These are phyloP conservation scores for Naganishia randhawae DNA, from an alignment of 768 basidiomycete genomes.

Conservation along the genomic window DNA sequence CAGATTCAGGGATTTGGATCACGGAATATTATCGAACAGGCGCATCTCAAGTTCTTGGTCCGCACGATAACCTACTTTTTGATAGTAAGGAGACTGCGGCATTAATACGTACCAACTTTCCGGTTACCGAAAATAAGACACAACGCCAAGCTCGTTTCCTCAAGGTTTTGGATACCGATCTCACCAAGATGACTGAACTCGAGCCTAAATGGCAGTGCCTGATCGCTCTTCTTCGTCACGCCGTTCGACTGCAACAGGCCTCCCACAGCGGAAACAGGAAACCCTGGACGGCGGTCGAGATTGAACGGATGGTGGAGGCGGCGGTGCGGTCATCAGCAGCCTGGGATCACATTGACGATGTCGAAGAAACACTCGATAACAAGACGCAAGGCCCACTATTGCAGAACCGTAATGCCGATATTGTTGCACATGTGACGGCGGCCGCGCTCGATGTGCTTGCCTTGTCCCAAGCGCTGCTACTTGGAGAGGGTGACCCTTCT, in stretches of 20 bases:
- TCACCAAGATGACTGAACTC: not conserved
- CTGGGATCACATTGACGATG: not conserved
- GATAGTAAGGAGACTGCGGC: not conserved
- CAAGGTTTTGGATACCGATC: not conserved
- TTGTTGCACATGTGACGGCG: constrained; percentile 39
- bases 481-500: constrained; percentile 2
- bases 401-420: constrained; percentile 36
- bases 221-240: constrained; percentile 1
- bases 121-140: not conserved
- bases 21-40: constrained; percentile 16
- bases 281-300: constrained; percentile 6
- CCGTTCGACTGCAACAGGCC: constrained; percentile 6
- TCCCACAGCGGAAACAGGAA: constrained; percentile 19
- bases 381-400: constrained; percentile 25
- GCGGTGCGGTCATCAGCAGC: constrained; percentile 3
- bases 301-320: constrained; percentile 17
- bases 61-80: constrained; percentile 8
- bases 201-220: constrained; percentile 9
- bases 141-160: not conserved
- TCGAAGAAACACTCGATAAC: not conserved
- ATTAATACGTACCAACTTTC: not conserved
- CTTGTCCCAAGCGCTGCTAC: constrained; percentile 44
- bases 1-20: not conserved
- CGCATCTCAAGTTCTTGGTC: constrained; percentile 14
- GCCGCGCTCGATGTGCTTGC: constrained; percentile 34